Evolutionary conservation across 2,329 filamentous ascomycete genomes (phyloP), one percentile per base, ranked within the genome.

Genomic region (Cercospora citrullina): DNA sequence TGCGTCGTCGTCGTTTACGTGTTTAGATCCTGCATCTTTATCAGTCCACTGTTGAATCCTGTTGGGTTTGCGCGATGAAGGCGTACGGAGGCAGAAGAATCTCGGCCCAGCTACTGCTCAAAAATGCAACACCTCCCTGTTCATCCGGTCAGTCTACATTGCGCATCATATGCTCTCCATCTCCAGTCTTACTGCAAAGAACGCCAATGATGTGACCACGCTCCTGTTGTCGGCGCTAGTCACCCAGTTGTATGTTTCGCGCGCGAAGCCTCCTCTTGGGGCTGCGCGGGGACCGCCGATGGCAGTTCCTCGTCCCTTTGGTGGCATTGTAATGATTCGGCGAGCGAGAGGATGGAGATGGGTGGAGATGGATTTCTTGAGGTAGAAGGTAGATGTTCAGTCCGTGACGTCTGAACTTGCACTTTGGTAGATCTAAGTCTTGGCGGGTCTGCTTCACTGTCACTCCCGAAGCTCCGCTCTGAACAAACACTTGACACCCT

Each of bases 91-190:
- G 83, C 9, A 84, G 77, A 5, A 86, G 75, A 64, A 84, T 77
- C 77, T 86, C 84, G 71, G 80, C 81, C 82, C 82, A 85, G 78
- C 82, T 84, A 77, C 82, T 84, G 74, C 83, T 80, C 55, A 86
- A 72, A 74, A 86, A 86, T 6, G 83, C 80, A 42, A 86, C 83
- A 67, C 83, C 66, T 59, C 62, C 65, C 66, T 48, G 9, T 21
- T 12, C 42, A 48, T 5, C 4, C 8, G 36, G 36, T 60, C 10
- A 33, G 16, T 26, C 18, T 57, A 31, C 48, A 30, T 28, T 5
- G 9, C 5, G n/a, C 12, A 39, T 8, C 36, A 4, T 10, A 51
- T 23, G 4, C 21, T 21, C 6, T 16, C 12, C 2, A 8, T 39
- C 83, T 77, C 55, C 28, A n/a, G 10, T 42, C 84, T 78, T 81